A percentile compares a stretch with the other conserved stretches of the same genome.
Evolutionary conservation across 2,329 filamentous ascomycete genomes (phyloP).

Genomic region (Uncinocarpus reesii): DNA sequence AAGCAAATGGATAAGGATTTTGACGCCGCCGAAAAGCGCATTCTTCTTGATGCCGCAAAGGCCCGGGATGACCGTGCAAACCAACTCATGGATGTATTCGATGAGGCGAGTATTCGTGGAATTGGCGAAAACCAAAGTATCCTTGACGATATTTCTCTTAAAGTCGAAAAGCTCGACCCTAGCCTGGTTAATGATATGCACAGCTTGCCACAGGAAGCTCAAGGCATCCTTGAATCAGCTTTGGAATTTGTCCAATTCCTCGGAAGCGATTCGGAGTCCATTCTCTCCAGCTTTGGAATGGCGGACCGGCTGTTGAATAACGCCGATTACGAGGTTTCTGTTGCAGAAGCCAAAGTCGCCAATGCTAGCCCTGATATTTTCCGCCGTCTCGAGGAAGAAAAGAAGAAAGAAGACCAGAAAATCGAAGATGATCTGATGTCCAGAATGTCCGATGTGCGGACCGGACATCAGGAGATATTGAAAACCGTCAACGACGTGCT

Average conservation of each 20-base stretch:
- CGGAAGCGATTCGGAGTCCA: conserved; percentile 36
- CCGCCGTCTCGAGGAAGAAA: conserved; percentile 36
- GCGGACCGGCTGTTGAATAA: conserved; percentile 44
- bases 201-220: conserved; percentile 28
- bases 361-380: conserved; percentile 36
- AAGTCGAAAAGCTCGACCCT: conserved; percentile 32
- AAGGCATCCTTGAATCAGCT: conserved; percentile 20
- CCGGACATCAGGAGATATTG: conserved; percentile 31
- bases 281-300: conserved; percentile 38
- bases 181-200: conserved; percentile 26
- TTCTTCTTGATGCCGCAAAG: conserved; percentile 40
- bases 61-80: conserved; percentile 43
- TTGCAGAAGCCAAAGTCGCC: conserved; percentile 42
- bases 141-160: conserved; percentile 39
- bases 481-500: conserved; percentile 33
- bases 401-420: conserved; percentile 41
- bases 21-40: conserved; percentile 43
- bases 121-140: conserved; percentile 44
- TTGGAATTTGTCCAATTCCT: conserved; percentile 33
- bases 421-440: conserved; percentile 35
- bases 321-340: conserved; percentile 44
- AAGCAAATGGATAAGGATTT: conserved; percentile 41
- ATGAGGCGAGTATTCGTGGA: conserved; percentile 43
- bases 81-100: conserved; percentile 42
- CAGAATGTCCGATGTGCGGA: conserved; percentile 35